phyloP scores from a whole-genome alignment of 306 rosid genomes.

The Rosa rugosa region DNA sequence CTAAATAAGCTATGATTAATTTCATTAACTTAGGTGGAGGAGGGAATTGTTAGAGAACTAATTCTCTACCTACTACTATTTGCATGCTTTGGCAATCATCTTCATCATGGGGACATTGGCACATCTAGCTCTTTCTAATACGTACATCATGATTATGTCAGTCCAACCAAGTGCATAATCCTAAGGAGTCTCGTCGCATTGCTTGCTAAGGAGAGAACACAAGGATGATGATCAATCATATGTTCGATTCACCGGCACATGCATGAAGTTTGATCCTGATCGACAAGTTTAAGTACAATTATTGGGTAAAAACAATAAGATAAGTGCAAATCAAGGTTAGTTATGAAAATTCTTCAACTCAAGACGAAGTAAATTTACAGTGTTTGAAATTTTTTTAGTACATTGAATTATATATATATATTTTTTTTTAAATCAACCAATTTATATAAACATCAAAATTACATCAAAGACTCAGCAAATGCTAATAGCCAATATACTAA shows the following conservation, averaged over 20 bases:
- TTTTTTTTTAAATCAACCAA: too few species aligned
- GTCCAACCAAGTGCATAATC: constrained; percentile 36
- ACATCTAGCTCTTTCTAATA: not conserved
- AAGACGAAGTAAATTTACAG: too few species aligned
- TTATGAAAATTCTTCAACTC: too few species aligned
- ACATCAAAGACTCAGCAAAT: too few species aligned
- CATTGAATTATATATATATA: too few species aligned
- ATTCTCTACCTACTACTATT: constrained; percentile 9
- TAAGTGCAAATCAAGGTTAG: too few species aligned
- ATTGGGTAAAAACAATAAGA: too few species aligned
- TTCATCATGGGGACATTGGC: constrained; percentile 34
- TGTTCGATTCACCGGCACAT: constrained; percentile 34
- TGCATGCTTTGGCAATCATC: constrained; percentile 38
- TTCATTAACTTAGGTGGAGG: constrained; percentile 20
- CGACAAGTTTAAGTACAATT: too few species aligned
- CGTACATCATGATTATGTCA: constrained; percentile 53
- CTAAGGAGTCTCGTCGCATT: constrained; percentile 33
- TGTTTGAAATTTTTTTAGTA: too few species aligned
- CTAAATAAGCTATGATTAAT: not conserved
- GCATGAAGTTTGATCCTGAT: constrained; percentile 23
- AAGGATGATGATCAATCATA: constrained; percentile 39
- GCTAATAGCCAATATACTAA: too few species aligned
- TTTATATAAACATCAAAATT: too few species aligned
- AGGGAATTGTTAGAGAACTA: not conserved
- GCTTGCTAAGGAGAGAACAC: constrained; percentile 48